These are phyloP conservation scores for Cercospora canescens DNA, from an alignment of 2,329 filamentous ascomycete species.

Conservation along the genomic window DNA sequence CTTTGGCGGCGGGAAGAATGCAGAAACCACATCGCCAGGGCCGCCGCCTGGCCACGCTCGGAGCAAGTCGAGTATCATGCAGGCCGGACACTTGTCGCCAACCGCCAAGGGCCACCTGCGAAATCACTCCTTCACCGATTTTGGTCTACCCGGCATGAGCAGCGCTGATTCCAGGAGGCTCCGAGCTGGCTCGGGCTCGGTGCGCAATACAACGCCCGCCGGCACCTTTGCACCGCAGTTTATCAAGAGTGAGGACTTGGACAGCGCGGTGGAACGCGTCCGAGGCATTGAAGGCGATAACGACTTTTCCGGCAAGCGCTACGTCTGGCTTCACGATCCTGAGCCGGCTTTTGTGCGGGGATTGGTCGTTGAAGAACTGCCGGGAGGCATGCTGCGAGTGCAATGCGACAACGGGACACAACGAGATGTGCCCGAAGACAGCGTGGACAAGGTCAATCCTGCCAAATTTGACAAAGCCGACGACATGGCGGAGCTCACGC, in stretches of 20 bases:
- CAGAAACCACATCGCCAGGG: conserved; percentile 65
- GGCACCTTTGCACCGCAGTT: conserved; percentile 95
- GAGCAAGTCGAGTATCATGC: conserved; percentile 75
- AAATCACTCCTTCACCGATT: conserved; percentile 63
- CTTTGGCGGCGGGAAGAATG: conserved; percentile 66
- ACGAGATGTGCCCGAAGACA: conserved; percentile 81
- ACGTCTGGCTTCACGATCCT: conserved; percentile 93
- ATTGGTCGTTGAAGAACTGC: conserved; percentile 82
- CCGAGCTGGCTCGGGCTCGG: conserved; percentile 63
- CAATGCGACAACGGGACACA: conserved; percentile 93
- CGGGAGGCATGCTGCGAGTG: conserved; percentile 69
- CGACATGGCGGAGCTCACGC: conserved; percentile 98
- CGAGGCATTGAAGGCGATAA: conserved; percentile 91
- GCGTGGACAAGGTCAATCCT: conserved; percentile 97
- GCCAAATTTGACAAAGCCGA: conserved; percentile 99
- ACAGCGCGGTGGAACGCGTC: conserved; percentile 56
- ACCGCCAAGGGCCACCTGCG: conserved; percentile 60
- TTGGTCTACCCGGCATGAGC: conserved; percentile 38
- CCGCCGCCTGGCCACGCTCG: conserved; percentile 54
- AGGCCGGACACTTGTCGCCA: conserved; percentile 54
- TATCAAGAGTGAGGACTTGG: conserved; percentile 82
- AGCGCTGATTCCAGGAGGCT: conserved; percentile 37
- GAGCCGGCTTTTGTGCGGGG: conserved; percentile 88
- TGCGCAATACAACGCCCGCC: conserved; percentile 63
- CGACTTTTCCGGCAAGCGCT: conserved; percentile 97